Evolutionary conservation across 1,284 basidiomycete species (phyloP).

Genomic region (Sporisorium reilianum): DNA sequence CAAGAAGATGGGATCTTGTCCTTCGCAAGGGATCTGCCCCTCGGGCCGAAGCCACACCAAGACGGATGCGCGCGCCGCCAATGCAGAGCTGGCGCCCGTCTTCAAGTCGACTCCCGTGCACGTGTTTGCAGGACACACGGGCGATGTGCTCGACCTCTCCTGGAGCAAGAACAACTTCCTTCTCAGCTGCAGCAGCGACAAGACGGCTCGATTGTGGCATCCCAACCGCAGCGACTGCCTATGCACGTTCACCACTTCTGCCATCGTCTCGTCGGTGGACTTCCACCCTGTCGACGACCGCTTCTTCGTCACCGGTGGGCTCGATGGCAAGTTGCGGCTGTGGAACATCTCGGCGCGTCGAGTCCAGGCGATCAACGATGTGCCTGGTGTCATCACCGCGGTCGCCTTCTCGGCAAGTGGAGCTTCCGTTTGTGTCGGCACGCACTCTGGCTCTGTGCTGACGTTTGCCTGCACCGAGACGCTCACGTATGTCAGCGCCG

Average conservation of each 20-base stretch:
- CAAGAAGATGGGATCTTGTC: slow-evolving; percentile 1
- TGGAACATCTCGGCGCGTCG: slow-evolving; percentile 65
- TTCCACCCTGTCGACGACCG: slow-evolving; percentile 69
- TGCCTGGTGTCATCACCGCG: slow-evolving; percentile 69
- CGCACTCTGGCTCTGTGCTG: slow-evolving; percentile 64
- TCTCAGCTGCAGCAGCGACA: slow-evolving; percentile 70
- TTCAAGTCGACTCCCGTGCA: slow-evolving; percentile 60
- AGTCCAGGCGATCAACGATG: slow-evolving; percentile 55
- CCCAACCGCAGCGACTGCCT: slow-evolving; percentile 66
- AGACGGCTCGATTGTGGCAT: slow-evolving; percentile 70
- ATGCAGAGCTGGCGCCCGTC: slow-evolving; percentile 37
- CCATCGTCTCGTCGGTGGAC: slow-evolving; percentile 69
- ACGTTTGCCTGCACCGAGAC: slow-evolving; percentile 65
- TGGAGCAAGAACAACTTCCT: slow-evolving; percentile 71
- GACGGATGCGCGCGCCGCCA: not conserved
- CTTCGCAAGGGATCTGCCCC: not conserved
- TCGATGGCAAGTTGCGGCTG: slow-evolving; percentile 70
- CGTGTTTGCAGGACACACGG: slow-evolving; percentile 66
- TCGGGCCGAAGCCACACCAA: slow-evolving; percentile 9
- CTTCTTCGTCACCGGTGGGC: slow-evolving; percentile 69
- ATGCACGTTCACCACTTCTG: slow-evolving; percentile 69
- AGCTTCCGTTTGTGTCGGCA: slow-evolving; percentile 65
- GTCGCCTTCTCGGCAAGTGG: slow-evolving; percentile 69
- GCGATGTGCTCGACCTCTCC: slow-evolving; percentile 69
- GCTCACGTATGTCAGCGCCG: slow-evolving; percentile 58